Percentiles rank a stretch among this genome's conserved stretches.
Conservation (phyloP, 2,329 filamentous ascomycete genomes). For the Penicillium sp. region DNA sequence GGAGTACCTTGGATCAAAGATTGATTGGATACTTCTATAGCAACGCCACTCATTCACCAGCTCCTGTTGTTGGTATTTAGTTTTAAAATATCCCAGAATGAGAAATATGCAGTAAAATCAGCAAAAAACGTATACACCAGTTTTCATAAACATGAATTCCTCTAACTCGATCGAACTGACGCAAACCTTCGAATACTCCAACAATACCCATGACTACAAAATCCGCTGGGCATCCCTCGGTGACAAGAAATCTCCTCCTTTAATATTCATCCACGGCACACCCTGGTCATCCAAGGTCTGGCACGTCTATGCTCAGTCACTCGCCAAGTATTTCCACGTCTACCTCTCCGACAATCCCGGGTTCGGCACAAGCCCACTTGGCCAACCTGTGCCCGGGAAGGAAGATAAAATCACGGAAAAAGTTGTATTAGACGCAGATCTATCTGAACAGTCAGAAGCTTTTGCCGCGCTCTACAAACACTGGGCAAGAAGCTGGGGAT, state of each 20-base stretch:
- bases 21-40: neutral
- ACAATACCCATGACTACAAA: conserved; percentile 25
- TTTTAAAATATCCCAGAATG: neutral
- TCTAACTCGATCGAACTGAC: conserved; percentile 1
- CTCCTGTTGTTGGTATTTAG: neutral
- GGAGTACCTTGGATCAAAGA: neutral
- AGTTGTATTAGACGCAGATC: conserved; percentile 32
- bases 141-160: too few relatives aligned
- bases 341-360: conserved; percentile 50
- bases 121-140: too few relatives aligned
- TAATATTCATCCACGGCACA: conserved; percentile 50
- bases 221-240: conserved; percentile 40
- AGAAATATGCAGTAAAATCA: too few relatives aligned
- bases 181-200: conserved; percentile 32
- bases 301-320: conserved; percentile 34
- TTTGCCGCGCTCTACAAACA: conserved; percentile 41
- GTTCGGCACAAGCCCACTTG: conserved; percentile 42
- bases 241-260: conserved; percentile 25
- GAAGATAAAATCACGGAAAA: conserved; percentile 15
- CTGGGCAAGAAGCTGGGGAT: conserved; percentile 25
- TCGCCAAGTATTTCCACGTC: conserved; percentile 39
- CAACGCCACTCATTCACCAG: neutral
- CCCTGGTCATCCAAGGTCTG: conserved; percentile 49
- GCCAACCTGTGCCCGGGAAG: conserved; percentile 12
- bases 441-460: conserved; percentile 40